Conservation (phyloP, 441 rosid species). For the Bruguiera hainesii region DNA sequence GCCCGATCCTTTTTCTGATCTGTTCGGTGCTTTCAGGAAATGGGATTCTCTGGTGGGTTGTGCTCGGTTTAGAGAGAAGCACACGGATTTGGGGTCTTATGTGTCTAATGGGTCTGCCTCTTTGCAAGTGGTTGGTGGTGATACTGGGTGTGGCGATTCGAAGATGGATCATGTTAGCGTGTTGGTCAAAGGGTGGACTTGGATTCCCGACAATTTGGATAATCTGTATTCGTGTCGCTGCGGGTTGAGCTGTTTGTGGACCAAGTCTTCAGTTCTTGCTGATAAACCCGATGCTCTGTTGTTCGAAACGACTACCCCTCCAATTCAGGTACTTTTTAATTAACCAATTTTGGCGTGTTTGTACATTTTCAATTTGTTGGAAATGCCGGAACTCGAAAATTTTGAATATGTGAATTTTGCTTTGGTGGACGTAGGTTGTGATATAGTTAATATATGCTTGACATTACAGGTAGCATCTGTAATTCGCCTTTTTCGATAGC, state of each 20-base stretch:
- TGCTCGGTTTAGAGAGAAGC: conserved; percentile 49
- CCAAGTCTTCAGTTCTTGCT: conserved; percentile 82
- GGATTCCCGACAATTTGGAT: conserved; percentile 94
- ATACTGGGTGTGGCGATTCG: conserved; percentile 44
- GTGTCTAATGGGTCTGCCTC: conserved; percentile 48
- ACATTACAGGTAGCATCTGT: neutral
- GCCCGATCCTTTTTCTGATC: conserved; percentile 50
- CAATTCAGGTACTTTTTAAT: conserved; percentile 46
- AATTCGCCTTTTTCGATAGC: neutral
- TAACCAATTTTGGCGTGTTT: neutral
- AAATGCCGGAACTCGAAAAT: neutral
- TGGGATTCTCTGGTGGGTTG: conserved; percentile 93
- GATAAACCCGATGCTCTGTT: conserved; percentile 82
- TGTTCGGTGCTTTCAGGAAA: conserved; percentile 46
- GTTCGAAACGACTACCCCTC: conserved; percentile 81
- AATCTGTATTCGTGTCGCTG: conserved; percentile 79
- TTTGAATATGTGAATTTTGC: neutral
- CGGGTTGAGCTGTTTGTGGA: conserved; percentile 90
- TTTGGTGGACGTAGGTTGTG: neutral
- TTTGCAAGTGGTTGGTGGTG: conserved; percentile 45
- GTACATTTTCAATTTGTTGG: neutral
- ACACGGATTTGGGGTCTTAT: conserved; percentile 17
- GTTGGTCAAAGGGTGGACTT: conserved; percentile 93
- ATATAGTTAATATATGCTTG: neutral
- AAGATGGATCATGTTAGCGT: conserved; percentile 63